phyloP scores from a whole-genome alignment of 805 yeast genomes.

The Candida dendrica region DNA sequence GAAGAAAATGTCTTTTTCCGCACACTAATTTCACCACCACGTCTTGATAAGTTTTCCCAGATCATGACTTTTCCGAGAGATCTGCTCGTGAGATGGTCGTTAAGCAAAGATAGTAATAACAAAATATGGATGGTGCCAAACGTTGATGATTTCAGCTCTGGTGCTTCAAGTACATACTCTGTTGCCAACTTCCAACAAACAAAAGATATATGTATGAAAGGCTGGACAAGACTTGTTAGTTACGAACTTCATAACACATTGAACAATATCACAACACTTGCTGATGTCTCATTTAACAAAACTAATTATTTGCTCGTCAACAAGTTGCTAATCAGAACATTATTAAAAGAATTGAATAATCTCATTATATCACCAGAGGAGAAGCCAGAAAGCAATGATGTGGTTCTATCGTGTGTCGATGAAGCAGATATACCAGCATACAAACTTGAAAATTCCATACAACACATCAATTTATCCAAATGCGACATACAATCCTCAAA shows the following conservation, averaged over 20 bases:
- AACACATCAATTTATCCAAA: constrained; percentile 1
- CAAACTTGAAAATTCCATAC: not conserved
- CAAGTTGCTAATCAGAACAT: constrained; percentile 5
- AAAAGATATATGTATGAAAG: not conserved
- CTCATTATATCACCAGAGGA: not conserved
- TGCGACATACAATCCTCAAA: constrained; percentile 1
- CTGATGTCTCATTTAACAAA: constrained; percentile 9
- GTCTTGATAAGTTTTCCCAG: constrained; percentile 23
- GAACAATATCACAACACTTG: constrained; percentile 4
- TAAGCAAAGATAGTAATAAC: constrained; percentile 8
- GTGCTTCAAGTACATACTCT: constrained; percentile 9
- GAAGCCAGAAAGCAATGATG: not conserved
- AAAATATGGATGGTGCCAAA: constrained; percentile 9
- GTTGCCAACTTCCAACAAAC: constrained; percentile 1
- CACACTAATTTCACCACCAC: constrained; percentile 23
- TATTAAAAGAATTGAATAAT: constrained; percentile 1
- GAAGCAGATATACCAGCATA: not conserved
- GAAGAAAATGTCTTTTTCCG: constrained; percentile 22
- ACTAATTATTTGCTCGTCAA: constrained; percentile 6
- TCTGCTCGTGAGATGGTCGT: constrained; percentile 22
- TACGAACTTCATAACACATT: constrained; percentile 9
- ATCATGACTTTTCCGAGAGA: constrained; percentile 24
- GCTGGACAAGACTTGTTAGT: constrained; percentile 7
- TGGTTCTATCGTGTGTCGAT: not conserved
- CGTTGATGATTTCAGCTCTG: constrained; percentile 3